Conservation (phyloP, 2,329 filamentous ascomycete genomes). For the Ophiostoma montium region DNA sequence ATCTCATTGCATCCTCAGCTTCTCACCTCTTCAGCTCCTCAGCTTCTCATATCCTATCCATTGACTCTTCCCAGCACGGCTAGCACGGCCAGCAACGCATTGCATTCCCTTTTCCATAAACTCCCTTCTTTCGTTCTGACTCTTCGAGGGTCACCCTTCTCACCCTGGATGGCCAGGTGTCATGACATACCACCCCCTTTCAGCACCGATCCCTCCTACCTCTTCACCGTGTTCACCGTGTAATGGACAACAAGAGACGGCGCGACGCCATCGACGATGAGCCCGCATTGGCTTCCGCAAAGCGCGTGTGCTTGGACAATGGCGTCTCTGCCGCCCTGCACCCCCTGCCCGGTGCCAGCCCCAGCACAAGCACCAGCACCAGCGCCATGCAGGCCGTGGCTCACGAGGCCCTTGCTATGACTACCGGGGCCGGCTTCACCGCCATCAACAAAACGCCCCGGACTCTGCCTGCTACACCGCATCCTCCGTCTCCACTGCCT, state of each 20-base stretch:
- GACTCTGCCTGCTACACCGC: neutral
- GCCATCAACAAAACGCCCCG: slow-evolving; percentile 3
- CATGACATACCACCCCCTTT: neutral
- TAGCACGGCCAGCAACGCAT: no score
- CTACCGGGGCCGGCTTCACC: neutral
- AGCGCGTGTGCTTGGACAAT: slow-evolving; percentile 9
- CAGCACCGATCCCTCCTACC: neutral
- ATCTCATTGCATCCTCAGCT: neutral
- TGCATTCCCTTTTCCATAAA: neutral
- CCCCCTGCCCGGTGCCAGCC: neutral
- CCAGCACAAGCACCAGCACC: neutral
- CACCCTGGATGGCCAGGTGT: neutral
- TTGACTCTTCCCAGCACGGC: no score
- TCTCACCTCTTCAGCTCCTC: neutral
- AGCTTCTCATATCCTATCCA: no score
- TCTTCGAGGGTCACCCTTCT: neutral
- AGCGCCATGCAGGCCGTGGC: slow-evolving; percentile 10
- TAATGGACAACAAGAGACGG: slow-evolving; percentile 6
- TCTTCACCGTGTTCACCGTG: neutral
- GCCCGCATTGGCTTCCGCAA: slow-evolving; percentile 2
- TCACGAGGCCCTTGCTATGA: slow-evolving; percentile 10
- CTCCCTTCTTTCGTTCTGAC: neutral
- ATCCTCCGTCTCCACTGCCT: no score
- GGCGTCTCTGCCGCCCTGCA: neutral
- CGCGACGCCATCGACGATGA: slow-evolving; percentile 10